Percentiles rank a stretch among this genome's conserved stretches.
Conservation (phyloP, 306 rosid species). For the Casuarina glauca region DNA sequence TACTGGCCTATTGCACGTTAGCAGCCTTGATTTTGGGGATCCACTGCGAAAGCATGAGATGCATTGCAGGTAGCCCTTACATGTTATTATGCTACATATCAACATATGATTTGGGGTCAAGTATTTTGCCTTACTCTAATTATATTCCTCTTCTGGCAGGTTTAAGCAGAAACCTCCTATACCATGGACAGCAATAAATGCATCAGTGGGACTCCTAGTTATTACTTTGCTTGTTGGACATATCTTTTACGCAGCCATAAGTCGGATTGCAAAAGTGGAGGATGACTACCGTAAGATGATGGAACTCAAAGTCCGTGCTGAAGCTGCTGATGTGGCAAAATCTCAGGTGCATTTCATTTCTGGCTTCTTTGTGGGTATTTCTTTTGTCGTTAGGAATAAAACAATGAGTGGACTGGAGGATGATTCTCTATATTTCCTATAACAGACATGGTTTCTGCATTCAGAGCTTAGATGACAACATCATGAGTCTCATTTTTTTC, state of each 20-base stretch:
- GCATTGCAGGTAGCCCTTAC: slow-evolving; percentile 85
- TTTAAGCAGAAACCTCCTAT: slow-evolving; percentile 74
- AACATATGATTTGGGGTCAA: slow-evolving; percentile 20
- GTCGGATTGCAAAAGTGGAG: slow-evolving; percentile 80
- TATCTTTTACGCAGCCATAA: slow-evolving; percentile 79
- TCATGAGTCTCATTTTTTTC: slow-evolving; percentile 5
- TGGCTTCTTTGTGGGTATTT: not conserved
- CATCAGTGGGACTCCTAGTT: slow-evolving; percentile 63
- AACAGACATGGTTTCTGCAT: slow-evolving; percentile 10
- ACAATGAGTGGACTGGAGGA: slow-evolving; percentile 2
- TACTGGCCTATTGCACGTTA: slow-evolving; percentile 68
- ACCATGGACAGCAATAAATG: slow-evolving; percentile 76
- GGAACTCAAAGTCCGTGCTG: slow-evolving; percentile 74
- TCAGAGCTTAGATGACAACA: slow-evolving; percentile 14
- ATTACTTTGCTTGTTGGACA: slow-evolving; percentile 82
- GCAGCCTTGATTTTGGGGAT: slow-evolving; percentile 89
- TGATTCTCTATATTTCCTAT: slow-evolving; percentile 17
- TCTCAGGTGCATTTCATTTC: slow-evolving; percentile 65
- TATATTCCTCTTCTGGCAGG: slow-evolving; percentile 41
- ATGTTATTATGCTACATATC: slow-evolving; percentile 4
- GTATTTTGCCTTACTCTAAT: slow-evolving; percentile 4
- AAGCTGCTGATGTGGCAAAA: slow-evolving; percentile 98
- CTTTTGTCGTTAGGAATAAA: slow-evolving; percentile 12
- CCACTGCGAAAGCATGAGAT: slow-evolving; percentile 94
- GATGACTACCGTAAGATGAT: slow-evolving; percentile 64